Base-by-base conservation (phyloP, 106 monocot species). In the Dioscorea dumetorum region DNA sequence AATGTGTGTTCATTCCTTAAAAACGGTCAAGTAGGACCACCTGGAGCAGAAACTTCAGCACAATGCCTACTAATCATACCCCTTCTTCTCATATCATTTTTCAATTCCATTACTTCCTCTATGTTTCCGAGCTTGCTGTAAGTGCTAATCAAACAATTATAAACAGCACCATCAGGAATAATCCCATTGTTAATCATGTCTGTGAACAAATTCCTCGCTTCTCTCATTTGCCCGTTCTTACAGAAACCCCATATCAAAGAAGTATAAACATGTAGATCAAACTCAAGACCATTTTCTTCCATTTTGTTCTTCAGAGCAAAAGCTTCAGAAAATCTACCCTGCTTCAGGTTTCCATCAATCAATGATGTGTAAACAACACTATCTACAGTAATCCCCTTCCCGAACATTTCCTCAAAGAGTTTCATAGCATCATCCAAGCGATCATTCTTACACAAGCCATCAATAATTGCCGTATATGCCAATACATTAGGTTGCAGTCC, bases 231-330 rank as follows among this genome's bases (percentile, higher is more conserved):
- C 24, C 72, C 84, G 69, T 6, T 20, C 56, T 82, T 80, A 82
- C 90, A 90, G 20, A 90, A 90, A 5, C 94, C 89, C 84, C 84
- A 81, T 58, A 94, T 82, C 49, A 94, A 67, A 76, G 76, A 74
- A 64, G 87, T 84, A 31, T 85, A 94, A 32, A 79, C 77, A 82
- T 80, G 66, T 67, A 84, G 51, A 72, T 90, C 94, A 51, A 82
- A 77, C 53, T 87, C 68, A 56, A 94, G 61, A 8, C 90, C 94
- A 67, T 49, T 77, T 67, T 82, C 80, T 34, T 77, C 69, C 89
- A 94, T 90, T 81, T 65, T 87, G 33, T 73, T 63, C 76, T 73
- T 94, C 18, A 90, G 21, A 61, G 34, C 31, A 76, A 94, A 82
- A 33, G 87, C 94, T 70, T 87, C 84, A 49, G 82, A 24, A 33